A percentile compares a stretch with the other conserved stretches of the same genome.
phyloP scores from a whole-genome alignment of 768 basidiomycete species.

The Termitomyces sp. region DNA sequence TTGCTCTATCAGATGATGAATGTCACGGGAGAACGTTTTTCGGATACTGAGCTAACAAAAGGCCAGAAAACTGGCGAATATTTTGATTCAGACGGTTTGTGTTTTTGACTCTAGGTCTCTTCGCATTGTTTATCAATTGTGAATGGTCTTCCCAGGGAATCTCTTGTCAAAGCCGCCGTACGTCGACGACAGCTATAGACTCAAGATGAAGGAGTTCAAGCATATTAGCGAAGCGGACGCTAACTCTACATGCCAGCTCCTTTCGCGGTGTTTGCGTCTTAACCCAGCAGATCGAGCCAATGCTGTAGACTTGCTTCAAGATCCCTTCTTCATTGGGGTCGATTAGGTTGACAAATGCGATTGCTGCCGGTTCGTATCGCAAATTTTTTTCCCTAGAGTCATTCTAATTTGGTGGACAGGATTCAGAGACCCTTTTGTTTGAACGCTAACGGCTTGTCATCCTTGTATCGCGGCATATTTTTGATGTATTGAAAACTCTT shows the following conservation, averaged over 20 bases:
- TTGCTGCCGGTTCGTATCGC: neutral
- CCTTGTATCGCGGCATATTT: no score
- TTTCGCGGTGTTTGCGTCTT: neutral
- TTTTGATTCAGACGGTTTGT: neutral
- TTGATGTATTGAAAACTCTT: no score
- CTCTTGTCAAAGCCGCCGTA: neutral
- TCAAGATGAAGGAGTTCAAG: neutral
- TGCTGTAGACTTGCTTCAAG: neutral
- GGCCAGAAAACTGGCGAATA: neutral
- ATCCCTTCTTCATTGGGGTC: neutral
- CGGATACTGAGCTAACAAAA: neutral
- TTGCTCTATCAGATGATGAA: neutral
- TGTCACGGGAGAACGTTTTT: neutral
- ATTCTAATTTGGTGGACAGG: no score
- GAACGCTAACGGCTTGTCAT: no score
- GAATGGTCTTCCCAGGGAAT: neutral
- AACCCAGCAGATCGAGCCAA: neutral
- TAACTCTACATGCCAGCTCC: neutral
- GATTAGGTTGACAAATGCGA: neutral
- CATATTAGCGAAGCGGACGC: neutral
- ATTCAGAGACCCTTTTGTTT: no score
- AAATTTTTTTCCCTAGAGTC: no score
- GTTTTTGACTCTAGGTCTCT: neutral
- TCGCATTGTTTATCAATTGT: neutral
- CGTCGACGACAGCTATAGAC: neutral